Base-by-base conservation (phyloP, 352 stramenopile species). In the Phytophthora kernoviae region DNA sequence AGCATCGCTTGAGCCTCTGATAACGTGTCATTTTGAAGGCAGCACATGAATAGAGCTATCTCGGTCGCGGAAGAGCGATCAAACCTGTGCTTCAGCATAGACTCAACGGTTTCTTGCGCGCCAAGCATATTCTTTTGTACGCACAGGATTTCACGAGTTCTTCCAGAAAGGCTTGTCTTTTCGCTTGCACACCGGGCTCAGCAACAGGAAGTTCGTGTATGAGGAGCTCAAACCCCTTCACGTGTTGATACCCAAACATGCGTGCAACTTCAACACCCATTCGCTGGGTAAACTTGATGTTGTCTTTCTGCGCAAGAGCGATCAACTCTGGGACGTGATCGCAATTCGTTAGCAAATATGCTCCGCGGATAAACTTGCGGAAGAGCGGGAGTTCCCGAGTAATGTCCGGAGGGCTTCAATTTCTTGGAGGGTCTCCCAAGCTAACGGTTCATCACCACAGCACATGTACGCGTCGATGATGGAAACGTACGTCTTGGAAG, bases 381-480 rank as follows among this genome's bases (percentile, higher is more conserved):
- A 90, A 90, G 33, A 93, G 20, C 1, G 68, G 59, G 15, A 78
- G 52, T 18, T 85, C 75, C 11, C 83, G 73, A 9, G 39, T 48
- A 12, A 88, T 73, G n/a, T 72, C 63, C 0, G 68, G 12, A 77
- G 52, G 18, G 66, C 33, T 2, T 68, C 55, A 11, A 93, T 65
- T 65, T 88, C 72, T 27, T 75, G 58, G 32, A 90, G 75, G 17
- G 75, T 62, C 42, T 83, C 54, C 83, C 83, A 93, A 5, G 80
- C 80, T 22, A 84, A 48, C 11, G 62, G 42, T 37, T 89, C 77
- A 8, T 90, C 83, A 9, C 73, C 77, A 30, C 77, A 88, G 42
- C 73, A 80, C 58, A 93, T 73, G 51, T 88, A 90, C n/a, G 83
- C 77, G 57, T 93, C 80, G 5, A 93, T 73, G n/a, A 90, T 76